These are phyloP conservation scores for Kregervanrija fluxuum DNA, from an alignment of 805 yeast species.

Conservation along the genomic window DNA sequence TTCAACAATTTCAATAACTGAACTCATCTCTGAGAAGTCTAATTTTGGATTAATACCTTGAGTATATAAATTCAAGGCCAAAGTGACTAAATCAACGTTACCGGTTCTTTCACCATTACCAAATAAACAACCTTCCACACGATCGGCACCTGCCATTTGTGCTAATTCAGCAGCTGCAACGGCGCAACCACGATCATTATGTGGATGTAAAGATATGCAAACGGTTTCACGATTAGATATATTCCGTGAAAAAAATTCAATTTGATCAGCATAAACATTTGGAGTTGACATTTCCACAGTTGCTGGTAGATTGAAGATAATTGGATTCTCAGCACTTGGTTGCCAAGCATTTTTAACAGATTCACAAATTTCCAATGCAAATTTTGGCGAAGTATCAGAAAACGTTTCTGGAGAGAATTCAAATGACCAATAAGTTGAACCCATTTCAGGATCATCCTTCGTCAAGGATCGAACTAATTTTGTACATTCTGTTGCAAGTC, in stretches of 20 bases:
- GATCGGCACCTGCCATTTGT: conserved; percentile 78
- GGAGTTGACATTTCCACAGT: conserved; percentile 81
- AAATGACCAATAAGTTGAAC: conserved; percentile 59
- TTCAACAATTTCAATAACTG: conserved; percentile 67
- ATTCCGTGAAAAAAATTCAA: conserved; percentile 60
- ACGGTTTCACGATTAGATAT: conserved; percentile 62
- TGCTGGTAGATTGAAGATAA: conserved; percentile 77
- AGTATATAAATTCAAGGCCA: conserved; percentile 70
- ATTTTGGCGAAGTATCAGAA: conserved; percentile 61
- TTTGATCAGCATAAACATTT: conserved; percentile 77
- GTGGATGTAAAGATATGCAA: conserved; percentile 73
- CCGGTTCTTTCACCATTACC: conserved; percentile 90
- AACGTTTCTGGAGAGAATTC: conserved; percentile 81
- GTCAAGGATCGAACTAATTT: conserved; percentile 58
- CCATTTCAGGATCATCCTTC: conserved; percentile 52
- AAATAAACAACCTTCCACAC: conserved; percentile 79
- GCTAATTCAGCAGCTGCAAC: conserved; percentile 87
- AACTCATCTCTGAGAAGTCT: conserved; percentile 61
- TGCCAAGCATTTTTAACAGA: conserved; percentile 73
- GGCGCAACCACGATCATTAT: conserved; percentile 81
- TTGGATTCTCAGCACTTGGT: conserved; percentile 57
- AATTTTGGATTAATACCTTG: conserved; percentile 68
- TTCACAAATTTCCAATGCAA: conserved; percentile 58
- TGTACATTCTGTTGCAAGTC: conserved; percentile 56
- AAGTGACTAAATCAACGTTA: conserved; percentile 73